Evolutionary conservation across 2,329 filamentous ascomycete genomes (phyloP).

Genomic region (Capronia americana): DNA sequence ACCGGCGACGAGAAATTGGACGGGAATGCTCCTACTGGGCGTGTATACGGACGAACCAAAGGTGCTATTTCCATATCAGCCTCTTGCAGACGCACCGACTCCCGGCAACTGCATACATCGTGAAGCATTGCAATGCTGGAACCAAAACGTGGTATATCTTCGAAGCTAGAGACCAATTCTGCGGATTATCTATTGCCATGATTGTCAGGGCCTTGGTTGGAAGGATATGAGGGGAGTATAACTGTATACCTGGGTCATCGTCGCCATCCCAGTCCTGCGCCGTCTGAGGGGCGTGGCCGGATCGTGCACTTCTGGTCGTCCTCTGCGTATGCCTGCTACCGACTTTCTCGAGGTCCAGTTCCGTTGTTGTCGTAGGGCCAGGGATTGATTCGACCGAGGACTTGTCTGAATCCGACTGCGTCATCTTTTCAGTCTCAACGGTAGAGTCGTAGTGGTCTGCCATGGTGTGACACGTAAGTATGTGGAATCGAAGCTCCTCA

Average conservation of each 20-base stretch:
- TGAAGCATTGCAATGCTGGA: slow-evolving; percentile 36
- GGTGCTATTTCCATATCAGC: slow-evolving; percentile 35
- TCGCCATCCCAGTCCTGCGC: slow-evolving; percentile 62
- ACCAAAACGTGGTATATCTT: slow-evolving; percentile 49
- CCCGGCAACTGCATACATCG: slow-evolving; percentile 26
- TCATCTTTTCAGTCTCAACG: slow-evolving; percentile 23
- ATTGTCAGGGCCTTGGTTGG: background rate
- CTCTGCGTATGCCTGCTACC: slow-evolving; percentile 21
- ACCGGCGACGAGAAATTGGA: background rate
- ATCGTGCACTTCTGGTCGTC: slow-evolving; percentile 21
- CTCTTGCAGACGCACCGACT: background rate
- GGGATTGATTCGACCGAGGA: slow-evolving; percentile 22
- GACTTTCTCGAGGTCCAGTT: slow-evolving; percentile 33
- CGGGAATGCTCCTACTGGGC: slow-evolving; percentile 31
- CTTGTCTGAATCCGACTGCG: slow-evolving; percentile 15
- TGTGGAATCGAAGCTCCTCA: background rate
- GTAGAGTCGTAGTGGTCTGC: slow-evolving; percentile 4
- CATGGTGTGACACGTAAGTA: slow-evolving; percentile 19
- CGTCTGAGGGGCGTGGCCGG: slow-evolving; percentile 23
- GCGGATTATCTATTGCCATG: slow-evolving; percentile 55
- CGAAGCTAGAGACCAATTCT: slow-evolving; percentile 61
- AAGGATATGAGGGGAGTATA: no score
- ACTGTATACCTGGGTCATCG: slow-evolving; percentile 52
- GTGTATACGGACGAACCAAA: slow-evolving; percentile 47
- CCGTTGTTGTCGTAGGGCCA: slow-evolving; percentile 12